Percentiles rank a stretch among this genome's conserved stretches.
These are phyloP conservation scores for Aspergillus asperescens DNA, from an alignment of 495 filamentous ascomycete species.

Conservation along the genomic window DNA sequence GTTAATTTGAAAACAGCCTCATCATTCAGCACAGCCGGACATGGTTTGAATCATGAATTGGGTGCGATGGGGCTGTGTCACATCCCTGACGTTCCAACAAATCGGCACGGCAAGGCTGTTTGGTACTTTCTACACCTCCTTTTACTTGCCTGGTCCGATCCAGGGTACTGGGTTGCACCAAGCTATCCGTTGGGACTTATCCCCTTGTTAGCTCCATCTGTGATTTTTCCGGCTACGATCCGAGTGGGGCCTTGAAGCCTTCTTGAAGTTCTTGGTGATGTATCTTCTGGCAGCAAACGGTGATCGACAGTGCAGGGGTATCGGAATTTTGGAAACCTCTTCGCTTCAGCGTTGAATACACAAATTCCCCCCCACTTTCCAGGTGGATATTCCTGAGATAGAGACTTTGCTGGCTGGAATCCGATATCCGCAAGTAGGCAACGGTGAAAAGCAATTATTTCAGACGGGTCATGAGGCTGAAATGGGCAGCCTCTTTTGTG, in stretches of 20 bases:
- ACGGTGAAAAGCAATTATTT: no score
- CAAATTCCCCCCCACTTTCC: background rate
- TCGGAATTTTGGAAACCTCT: background rate
- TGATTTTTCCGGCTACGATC: no score
- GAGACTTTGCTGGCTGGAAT: background rate
- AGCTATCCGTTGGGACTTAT: no score
- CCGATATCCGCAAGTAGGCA: background rate
- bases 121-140: background rate
- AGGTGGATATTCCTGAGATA: background rate
- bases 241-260: no score
- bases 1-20: background rate
- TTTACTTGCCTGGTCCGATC: background rate
- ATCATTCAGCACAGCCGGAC: background rate
- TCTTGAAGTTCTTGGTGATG: no score
- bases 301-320: constrained; percentile 2
- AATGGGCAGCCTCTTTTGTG: background rate
- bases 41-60: background rate
- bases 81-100: background rate
- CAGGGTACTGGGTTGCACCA: no score
- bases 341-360: background rate
- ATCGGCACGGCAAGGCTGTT: background rate
- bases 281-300: background rate
- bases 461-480: background rate
- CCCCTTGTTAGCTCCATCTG: no score
- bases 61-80: background rate